These are phyloP conservation scores for Arabidopsis lyrata DNA, from an alignment of 441 rosid species.

Conservation along the genomic window DNA sequence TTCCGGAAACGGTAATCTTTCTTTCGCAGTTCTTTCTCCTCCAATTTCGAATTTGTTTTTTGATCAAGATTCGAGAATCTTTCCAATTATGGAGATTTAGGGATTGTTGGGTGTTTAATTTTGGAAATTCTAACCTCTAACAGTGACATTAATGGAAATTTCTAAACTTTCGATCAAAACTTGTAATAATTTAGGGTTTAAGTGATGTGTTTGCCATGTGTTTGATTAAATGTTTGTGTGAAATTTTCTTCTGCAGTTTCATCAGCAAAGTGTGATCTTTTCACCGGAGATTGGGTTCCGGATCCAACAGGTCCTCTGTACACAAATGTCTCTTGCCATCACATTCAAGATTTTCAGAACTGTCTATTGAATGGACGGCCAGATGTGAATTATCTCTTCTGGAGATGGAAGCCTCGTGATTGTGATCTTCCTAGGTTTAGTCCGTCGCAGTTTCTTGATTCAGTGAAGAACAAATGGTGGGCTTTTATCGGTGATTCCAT, in stretches of 20 bases:
- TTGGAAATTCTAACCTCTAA: neutral
- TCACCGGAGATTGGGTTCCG: slow-evolving; percentile 65
- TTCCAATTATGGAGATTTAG: neutral
- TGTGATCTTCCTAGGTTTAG: slow-evolving; percentile 61
- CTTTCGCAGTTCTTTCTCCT: neutral
- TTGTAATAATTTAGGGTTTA: neutral
- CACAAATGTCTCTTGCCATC: slow-evolving; percentile 56
- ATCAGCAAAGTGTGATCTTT: slow-evolving; percentile 59
- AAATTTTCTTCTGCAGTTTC: slow-evolving; percentile 39
- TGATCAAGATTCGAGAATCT: neutral
- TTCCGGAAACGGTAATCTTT: slow-evolving; percentile 44
- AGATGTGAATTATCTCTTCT: slow-evolving; percentile 58
- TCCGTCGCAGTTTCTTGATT: slow-evolving; percentile 53
- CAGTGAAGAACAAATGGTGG: slow-evolving; percentile 61
- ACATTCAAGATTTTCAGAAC: slow-evolving; percentile 63
- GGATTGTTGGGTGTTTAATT: slow-evolving; percentile 7
- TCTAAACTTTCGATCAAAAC: neutral
- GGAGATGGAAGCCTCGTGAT: slow-evolving; percentile 69
- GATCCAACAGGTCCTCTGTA: slow-evolving; percentile 64
- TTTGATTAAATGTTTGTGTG: slow-evolving; percentile 35
- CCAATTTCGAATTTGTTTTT: neutral
- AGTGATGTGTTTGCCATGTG: slow-evolving; percentile 13
- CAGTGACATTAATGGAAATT: neutral
- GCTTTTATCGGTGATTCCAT: slow-evolving; percentile 74
- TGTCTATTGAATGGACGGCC: slow-evolving; percentile 68